A percentile compares a stretch with the other conserved stretches of the same genome.
Evolutionary conservation across 2,329 filamentous ascomycete genomes (phyloP).

Genomic region (Paraphoma chrysanthemicola): DNA sequence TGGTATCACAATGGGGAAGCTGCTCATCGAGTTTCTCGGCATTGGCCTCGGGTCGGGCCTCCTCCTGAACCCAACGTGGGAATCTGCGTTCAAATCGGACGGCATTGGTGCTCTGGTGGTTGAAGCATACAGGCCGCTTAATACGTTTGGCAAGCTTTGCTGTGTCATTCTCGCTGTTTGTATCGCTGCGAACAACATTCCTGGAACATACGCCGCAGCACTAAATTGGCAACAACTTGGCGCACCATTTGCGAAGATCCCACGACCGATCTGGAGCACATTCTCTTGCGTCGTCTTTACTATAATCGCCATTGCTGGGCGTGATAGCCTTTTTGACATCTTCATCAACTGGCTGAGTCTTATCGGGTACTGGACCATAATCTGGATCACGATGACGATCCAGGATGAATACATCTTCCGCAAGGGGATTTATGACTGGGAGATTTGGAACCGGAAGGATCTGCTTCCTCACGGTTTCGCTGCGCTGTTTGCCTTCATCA

Average conservation of each 20-base stretch:
- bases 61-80: constrained; percentile 59
- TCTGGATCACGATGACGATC: constrained; percentile 30
- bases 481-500: constrained; percentile 24
- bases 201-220: constrained; percentile 71
- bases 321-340: constrained; percentile 63
- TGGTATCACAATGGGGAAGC: constrained; percentile 63
- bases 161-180: constrained; percentile 70
- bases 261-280: constrained; percentile 72
- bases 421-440: constrained; percentile 25
- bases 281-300: constrained; percentile 56
- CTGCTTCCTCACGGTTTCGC: constrained; percentile 27
- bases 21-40: constrained; percentile 66
- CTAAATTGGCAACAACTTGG: constrained; percentile 71
- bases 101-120: constrained; percentile 67
- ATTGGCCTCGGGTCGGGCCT: constrained; percentile 68
- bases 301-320: constrained; percentile 71
- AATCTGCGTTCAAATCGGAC: constrained; percentile 61
- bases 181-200: constrained; percentile 74
- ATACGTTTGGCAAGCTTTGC: constrained; percentile 75
- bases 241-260: constrained; percentile 64
- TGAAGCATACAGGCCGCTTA: constrained; percentile 64
- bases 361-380: constrained; percentile 39
- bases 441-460: constrained; percentile 29
- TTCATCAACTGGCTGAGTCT: constrained; percentile 66
- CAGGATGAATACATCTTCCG: constrained; percentile 33